Conservation (phyloP, 495 filamentous ascomycete genomes). For the Xylaria nigripes region DNA sequence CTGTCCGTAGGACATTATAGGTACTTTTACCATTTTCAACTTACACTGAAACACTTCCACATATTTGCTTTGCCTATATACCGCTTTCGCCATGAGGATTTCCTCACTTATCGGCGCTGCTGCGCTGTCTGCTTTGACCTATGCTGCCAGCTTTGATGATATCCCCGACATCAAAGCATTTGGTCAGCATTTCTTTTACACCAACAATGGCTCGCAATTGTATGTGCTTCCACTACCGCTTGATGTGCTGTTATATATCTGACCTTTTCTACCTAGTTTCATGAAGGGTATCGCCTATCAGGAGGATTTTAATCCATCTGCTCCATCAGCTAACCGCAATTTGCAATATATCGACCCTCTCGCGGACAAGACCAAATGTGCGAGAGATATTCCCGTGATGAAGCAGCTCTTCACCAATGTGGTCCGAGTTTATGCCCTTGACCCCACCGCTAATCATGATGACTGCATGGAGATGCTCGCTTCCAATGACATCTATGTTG, state of each 20-base stretch:
- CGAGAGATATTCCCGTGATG: slow-evolving; percentile 74
- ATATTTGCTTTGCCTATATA: not conserved
- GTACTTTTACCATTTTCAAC: not conserved
- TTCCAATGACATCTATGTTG: slow-evolving; percentile 86
- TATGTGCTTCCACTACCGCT: slow-evolving; percentile 5
- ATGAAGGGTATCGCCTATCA: slow-evolving; percentile 90
- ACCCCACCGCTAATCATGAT: slow-evolving; percentile 67
- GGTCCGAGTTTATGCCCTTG: slow-evolving; percentile 88
- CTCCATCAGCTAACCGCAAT: slow-evolving; percentile 21
- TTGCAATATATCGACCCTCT: slow-evolving; percentile 57
- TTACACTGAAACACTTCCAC: not conserved
- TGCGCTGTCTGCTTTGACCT: slow-evolving; percentile 15
- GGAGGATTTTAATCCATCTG: slow-evolving; percentile 42
- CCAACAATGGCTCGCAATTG: slow-evolving; percentile 29
- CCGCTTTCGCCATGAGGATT: slow-evolving; percentile 18
- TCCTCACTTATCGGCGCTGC: slow-evolving; percentile 21
- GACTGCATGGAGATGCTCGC: slow-evolving; percentile 76
- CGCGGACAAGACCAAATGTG: slow-evolving; percentile 58
- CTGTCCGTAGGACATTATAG: not conserved
- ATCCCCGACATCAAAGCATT: slow-evolving; percentile 21
- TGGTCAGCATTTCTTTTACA: slow-evolving; percentile 29
- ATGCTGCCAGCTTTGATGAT: slow-evolving; percentile 21
- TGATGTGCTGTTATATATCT: not conserved
- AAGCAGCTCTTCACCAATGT: slow-evolving; percentile 73
- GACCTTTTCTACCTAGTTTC: slow-evolving; percentile 24